Evolutionary conservation across 495 filamentous ascomycete species (phyloP), one percentile per base, ranked within the genome.

Genomic region (Penicillium paxilli): DNA sequence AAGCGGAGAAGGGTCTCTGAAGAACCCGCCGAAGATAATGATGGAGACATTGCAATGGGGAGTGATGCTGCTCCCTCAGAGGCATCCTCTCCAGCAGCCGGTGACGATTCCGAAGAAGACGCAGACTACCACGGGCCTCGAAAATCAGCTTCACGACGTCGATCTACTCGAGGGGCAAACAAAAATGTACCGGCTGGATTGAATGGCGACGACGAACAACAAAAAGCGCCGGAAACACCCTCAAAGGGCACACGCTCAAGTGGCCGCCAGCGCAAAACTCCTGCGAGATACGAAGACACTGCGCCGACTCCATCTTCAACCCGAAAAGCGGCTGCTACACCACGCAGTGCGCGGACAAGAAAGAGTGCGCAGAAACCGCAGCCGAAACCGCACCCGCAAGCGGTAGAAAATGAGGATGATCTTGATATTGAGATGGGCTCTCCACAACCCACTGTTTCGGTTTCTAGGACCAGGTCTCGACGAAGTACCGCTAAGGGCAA

Each of bases 1-100:
- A 78, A 78, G 59, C 63, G 75, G 49, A 71, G 75, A 48, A 67
- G 67, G 51, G 68, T 77, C 35, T 74, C 71, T 33, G 60, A 66
- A 41, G 50, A 51, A 17, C 55, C 59, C 1, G 19, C 16, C 16
- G 54, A 63, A 22, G 72, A 74, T 46, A 53, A 45, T n/a, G 72
- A 75, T 46, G 74, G 71, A 41, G 72, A 77, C 44, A 52, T 64
- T 16, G 57, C 58, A 20, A 73, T 74, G 72, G 60, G 53, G 22
- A 58, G 50, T 35, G 42, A 59, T 11, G 63, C 60, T 17, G 32
- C 52, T 14, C 49, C 49, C 28, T 57, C 64, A 7, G 52, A 52
- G 3, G 59, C 62, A 8, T 64, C 59, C n/a, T 68, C 64, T n/a
- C 57, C 54, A 10, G 58, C 33, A 58, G 64, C 30, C 54, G 55